These are phyloP conservation scores for Coemansia sp. DNA, from an alignment of 192 early-diverging fungal species.

Conservation along the genomic window DNA sequence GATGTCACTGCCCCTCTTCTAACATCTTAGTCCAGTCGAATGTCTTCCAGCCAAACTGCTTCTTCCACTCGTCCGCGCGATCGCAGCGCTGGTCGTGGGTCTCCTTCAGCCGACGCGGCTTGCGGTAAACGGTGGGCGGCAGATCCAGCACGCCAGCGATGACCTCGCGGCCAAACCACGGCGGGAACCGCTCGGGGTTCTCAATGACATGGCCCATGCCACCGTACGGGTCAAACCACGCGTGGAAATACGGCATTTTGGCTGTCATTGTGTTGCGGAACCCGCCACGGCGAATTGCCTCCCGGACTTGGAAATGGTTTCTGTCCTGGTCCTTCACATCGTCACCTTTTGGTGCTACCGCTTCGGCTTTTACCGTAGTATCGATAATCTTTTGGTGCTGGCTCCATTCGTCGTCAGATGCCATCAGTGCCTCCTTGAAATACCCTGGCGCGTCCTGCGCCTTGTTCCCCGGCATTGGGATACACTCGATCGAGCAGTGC, in stretches of 20 bases:
- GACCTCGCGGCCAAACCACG: constrained; percentile 88
- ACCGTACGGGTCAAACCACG: constrained; percentile 88
- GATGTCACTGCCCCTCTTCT: not conserved
- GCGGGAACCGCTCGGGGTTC: constrained; percentile 70
- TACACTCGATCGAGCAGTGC: constrained; percentile 89
- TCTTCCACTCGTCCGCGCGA: constrained; percentile 57
- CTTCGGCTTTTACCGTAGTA: constrained; percentile 59
- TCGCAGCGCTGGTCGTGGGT: constrained; percentile 49
- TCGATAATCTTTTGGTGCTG: constrained; percentile 77
- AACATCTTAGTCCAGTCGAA: constrained; percentile 81
- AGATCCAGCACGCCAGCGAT: constrained; percentile 82
- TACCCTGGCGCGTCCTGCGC: constrained; percentile 78
- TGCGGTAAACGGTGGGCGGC: constrained; percentile 69
- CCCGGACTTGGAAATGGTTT: constrained; percentile 21
- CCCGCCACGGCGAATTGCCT: constrained; percentile 54
- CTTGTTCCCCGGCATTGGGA: constrained; percentile 79
- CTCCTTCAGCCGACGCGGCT: constrained; percentile 57
- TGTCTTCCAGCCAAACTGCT: constrained; percentile 63
- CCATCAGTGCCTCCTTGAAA: constrained; percentile 84
- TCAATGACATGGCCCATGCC: constrained; percentile 98
- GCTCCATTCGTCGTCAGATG: constrained; percentile 84
- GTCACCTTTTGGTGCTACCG: constrained; percentile 11
- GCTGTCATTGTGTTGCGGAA: constrained; percentile 70
- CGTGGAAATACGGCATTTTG: constrained; percentile 94
- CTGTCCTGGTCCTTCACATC: constrained; percentile 30